phyloP scores from a whole-genome alignment of 1,139 yeast genomes.

The Taphrina populina region DNA sequence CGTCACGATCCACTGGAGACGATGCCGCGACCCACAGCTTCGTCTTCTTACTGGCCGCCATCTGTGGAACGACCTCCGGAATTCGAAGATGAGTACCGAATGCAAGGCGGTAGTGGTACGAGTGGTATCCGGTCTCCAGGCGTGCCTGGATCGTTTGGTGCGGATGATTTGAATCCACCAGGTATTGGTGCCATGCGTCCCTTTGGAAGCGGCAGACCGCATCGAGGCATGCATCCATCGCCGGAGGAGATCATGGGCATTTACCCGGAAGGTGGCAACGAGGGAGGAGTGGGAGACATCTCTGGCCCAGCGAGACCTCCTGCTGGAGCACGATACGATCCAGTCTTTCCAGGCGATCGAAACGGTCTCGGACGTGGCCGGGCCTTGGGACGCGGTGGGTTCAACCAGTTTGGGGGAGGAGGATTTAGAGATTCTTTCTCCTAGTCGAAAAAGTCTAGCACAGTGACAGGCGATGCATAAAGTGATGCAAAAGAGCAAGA shows the following conservation, averaged over 20 bases:
- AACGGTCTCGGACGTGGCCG: slow-evolving; percentile 24
- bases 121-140: slow-evolving; percentile 23
- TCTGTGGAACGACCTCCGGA: slow-evolving; percentile 38
- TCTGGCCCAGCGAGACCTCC: slow-evolving; percentile 24
- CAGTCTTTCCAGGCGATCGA: slow-evolving; percentile 35
- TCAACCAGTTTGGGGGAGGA: neutral
- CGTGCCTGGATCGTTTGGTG: slow-evolving; percentile 38
- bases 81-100: slow-evolving; percentile 40
- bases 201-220: slow-evolving; percentile 33
- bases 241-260: slow-evolving; percentile 39
- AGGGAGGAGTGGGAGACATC: slow-evolving; percentile 22
- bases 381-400: slow-evolving; percentile 20
- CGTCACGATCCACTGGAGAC: slow-evolving; percentile 24
- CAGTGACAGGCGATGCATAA: too few relatives aligned
- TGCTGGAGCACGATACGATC: slow-evolving; percentile 37
- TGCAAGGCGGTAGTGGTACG: slow-evolving; percentile 31
- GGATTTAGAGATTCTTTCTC: too few relatives aligned
- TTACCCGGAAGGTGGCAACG: slow-evolving; percentile 30
- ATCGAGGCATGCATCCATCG: slow-evolving; percentile 40
- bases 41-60: slow-evolving; percentile 37
- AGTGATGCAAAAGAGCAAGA: too few relatives aligned
- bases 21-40: slow-evolving; percentile 9
- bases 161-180: slow-evolving; percentile 41
- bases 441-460: too few relatives aligned
- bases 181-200: slow-evolving; percentile 39